Evolutionary conservation across 2,329 filamentous ascomycete species (phyloP), one percentile per base, ranked within the genome.

Genomic region (Apiospora phragmitis): DNA sequence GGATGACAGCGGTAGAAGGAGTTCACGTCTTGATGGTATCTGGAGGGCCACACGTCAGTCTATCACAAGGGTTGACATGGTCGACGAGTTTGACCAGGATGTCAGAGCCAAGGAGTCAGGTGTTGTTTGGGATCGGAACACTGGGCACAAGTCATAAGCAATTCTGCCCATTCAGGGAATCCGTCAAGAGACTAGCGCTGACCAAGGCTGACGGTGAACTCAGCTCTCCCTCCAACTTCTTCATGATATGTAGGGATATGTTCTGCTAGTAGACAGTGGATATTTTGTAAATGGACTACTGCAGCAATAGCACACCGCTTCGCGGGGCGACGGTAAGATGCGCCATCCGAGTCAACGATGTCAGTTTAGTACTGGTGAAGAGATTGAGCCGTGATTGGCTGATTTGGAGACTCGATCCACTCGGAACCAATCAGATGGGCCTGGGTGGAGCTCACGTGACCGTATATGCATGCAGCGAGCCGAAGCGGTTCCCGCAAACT

Each of bases 401-500:
- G 18, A 3, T 4, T 35, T 18, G 7, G 29, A 26, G 4, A 8
- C 5, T 14, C 11, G 55, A 21, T 62, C 55, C 55, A 62, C 55
- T 12, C 32, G 5, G 32, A 62, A n/a, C 65, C 65, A 67, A 67
- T 67, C 65, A 67, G 38, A 62, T 38, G 55, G 55, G 26, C 49
- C 26, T 5, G 3, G 7, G 16, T 3, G 11, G 41, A 6, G 8
- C 11, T 70, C 68, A 65, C 68, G 59, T 70, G 68, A 66, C 11
- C 4, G 1, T 0, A 35, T 9, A 51, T 21, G 68, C 68, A 70
- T 70, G 68, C 68, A 66, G 21, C 68, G 55, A 70, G 55, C 68
- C 68, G 68, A 65, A 70, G 68, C 68, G 55, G 43, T 66, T 70
- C 68, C 68, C 68, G 68, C 42, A 32, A 29, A 21, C 49, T 69